A percentile compares a stretch with the other conserved stretches of the same genome.
These are phyloP conservation scores for Fusarium tanahbumbuense DNA, from an alignment of 2,329 filamentous ascomycete species.

Conservation along the genomic window DNA sequence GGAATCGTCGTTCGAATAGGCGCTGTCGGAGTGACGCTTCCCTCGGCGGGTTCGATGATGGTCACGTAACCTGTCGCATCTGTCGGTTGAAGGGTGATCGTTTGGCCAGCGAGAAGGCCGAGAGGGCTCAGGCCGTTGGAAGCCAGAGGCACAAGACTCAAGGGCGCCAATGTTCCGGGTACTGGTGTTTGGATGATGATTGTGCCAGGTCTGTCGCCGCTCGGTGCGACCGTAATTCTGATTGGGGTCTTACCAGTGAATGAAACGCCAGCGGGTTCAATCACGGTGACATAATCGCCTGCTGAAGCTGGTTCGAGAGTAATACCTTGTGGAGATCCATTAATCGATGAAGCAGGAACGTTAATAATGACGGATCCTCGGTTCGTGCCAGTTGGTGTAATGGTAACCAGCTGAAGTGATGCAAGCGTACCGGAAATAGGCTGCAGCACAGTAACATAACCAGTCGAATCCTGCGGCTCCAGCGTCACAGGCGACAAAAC, in stretches of 20 bases:
- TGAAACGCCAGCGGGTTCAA: constrained; percentile 19
- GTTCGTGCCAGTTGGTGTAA: constrained; percentile 31
- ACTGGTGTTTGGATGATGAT: constrained; percentile 39
- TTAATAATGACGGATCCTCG: constrained; percentile 39
- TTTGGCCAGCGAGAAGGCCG: constrained; percentile 3
- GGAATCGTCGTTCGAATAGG: constrained; percentile 33
- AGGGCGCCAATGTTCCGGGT: neutral
- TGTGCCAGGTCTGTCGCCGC: constrained; percentile 25
- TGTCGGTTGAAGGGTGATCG: constrained; percentile 28
- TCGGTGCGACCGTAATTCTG: constrained; percentile 26
- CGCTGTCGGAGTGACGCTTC: constrained; percentile 15
- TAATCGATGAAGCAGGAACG: constrained; percentile 5
- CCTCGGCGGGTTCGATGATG: constrained; percentile 35
- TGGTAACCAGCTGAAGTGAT: constrained; percentile 15
- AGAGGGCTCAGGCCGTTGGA: neutral
- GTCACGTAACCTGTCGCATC: constrained; percentile 32
- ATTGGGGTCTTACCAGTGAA: constrained; percentile 10
- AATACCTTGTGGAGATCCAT: neutral
- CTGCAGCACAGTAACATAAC: constrained; percentile 36
- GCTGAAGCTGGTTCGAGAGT: constrained; percentile 18
- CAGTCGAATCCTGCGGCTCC: constrained; percentile 13
- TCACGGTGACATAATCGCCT: constrained; percentile 33
- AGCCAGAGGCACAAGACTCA: neutral
- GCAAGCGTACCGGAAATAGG: constrained; percentile 14
- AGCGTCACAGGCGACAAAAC: constrained; percentile 22